Conservation (phyloP, 2,329 filamentous ascomycete species). For the Colletotrichum truncatum region DNA sequence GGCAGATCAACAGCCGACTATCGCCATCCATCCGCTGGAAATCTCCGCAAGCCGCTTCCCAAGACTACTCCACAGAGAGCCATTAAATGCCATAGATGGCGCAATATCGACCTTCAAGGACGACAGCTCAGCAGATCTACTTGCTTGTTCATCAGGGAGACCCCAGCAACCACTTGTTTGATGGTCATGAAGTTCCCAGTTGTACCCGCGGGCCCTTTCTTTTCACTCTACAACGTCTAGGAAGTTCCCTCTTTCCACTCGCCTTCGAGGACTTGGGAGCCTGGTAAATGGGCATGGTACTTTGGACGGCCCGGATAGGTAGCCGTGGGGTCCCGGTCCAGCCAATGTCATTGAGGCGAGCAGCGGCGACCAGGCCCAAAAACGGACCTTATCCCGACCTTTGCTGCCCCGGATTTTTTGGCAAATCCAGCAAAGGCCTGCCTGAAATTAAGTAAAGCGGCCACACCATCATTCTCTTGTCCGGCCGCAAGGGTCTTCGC, state of each 20-base stretch:
- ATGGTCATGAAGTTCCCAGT: slow-evolving; percentile 30
- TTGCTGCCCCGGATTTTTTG: slow-evolving; percentile 33
- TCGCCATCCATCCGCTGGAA: slow-evolving; percentile 9
- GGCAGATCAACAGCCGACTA: slow-evolving; percentile 17
- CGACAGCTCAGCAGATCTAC: slow-evolving; percentile 17
- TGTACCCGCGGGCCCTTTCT: slow-evolving; percentile 18
- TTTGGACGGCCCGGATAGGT: slow-evolving; percentile 29
- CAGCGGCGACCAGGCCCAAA: slow-evolving; percentile 30
- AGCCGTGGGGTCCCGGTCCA: slow-evolving; percentile 30
- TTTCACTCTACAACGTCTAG: slow-evolving; percentile 4
- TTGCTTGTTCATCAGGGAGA: slow-evolving; percentile 9
- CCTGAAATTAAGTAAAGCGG: slow-evolving; percentile 26
- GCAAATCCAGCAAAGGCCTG: slow-evolving; percentile 14
- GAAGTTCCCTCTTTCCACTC: slow-evolving; percentile 22
- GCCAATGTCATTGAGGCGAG: slow-evolving; percentile 16
- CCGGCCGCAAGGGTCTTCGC: slow-evolving; percentile 29
- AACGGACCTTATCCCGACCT: slow-evolving; percentile 22
- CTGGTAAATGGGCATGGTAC: slow-evolving; percentile 18
- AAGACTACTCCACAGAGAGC: slow-evolving; percentile 5
- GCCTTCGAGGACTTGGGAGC: slow-evolving; percentile 22
- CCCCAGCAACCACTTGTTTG: slow-evolving; percentile 24
- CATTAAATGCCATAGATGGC: slow-evolving; percentile 24
- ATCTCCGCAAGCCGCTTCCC: slow-evolving; percentile 7
- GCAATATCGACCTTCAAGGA: slow-evolving; percentile 28
- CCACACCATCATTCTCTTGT: slow-evolving; percentile 16